A percentile compares a stretch with the other conserved stretches of the same genome.
Evolutionary conservation across 495 filamentous ascomycete genomes (phyloP).

Genomic region (Cetradonia linearis): DNA sequence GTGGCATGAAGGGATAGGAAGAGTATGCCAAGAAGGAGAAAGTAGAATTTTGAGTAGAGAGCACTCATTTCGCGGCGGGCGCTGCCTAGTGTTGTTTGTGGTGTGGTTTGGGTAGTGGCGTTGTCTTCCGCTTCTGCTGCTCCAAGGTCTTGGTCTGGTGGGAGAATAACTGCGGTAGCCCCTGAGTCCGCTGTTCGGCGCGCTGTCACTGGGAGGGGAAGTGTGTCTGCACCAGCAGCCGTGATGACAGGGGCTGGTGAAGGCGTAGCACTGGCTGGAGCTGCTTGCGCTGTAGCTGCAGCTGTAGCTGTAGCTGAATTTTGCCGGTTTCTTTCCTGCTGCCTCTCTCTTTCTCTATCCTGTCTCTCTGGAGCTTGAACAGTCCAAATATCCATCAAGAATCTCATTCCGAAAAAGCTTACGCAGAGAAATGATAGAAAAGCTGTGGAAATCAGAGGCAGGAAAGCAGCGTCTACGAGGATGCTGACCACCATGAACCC

Average conservation of each 20-base stretch:
- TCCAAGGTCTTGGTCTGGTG: constrained; percentile 71
- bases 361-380: constrained; percentile 76
- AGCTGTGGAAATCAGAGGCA: constrained; percentile 55
- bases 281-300: constrained; percentile 10
- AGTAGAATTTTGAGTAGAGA: constrained; percentile 71
- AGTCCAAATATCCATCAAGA: constrained; percentile 79
- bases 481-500: constrained; percentile 54
- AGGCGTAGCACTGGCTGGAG: constrained; percentile 23
- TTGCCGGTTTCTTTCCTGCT: constrained; percentile 27
- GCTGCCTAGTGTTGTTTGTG: constrained; percentile 30
- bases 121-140: constrained; percentile 42
- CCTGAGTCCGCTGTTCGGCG: constrained; percentile 35
- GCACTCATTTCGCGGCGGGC: constrained; percentile 52
- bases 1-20: constrained; percentile 67
- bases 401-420: constrained; percentile 67
- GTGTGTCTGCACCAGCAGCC: constrained; percentile 32
- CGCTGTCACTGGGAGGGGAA: constrained; percentile 57
- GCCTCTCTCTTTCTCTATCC: constrained; percentile 42
- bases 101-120: constrained; percentile 27
- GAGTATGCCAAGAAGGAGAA: constrained; percentile 56
- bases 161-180: constrained; percentile 61
- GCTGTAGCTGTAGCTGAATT: constrained; percentile 18
- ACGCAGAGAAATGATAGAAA: constrained; percentile 66
- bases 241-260: constrained; percentile 25
- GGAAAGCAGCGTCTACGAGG: constrained; percentile 53